phyloP scores from a whole-genome alignment of 208 protist species.

The Naegleria fowleri region DNA sequence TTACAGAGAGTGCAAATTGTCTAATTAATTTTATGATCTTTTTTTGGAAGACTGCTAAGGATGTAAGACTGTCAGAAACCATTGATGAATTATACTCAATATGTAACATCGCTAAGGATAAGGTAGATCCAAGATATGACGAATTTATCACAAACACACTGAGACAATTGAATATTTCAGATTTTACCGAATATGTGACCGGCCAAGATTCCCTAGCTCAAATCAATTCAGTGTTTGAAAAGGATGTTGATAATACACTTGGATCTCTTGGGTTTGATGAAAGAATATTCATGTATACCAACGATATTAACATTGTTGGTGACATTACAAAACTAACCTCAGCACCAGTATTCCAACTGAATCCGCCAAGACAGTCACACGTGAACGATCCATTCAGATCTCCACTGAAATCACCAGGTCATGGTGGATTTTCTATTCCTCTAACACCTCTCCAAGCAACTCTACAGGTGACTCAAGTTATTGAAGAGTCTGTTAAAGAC shows the following conservation, averaged over 20 bases:
- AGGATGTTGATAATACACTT: not conserved
- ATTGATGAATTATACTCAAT: not conserved
- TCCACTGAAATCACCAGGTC: not conserved
- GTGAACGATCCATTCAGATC: not conserved
- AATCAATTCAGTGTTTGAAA: not conserved
- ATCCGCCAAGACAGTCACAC: not conserved
- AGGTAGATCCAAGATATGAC: not conserved
- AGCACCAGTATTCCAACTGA: conserved; percentile 18
- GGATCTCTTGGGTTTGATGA: not conserved
- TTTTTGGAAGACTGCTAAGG: not conserved
- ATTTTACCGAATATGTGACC: not conserved
- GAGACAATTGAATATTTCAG: not conserved
- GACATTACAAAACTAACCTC: not conserved
- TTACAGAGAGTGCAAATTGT: not conserved
- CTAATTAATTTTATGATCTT: not conserved
- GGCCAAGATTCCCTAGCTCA: not conserved
- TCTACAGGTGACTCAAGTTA: not conserved
- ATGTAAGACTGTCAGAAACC: not conserved
- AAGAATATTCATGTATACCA: not conserved
- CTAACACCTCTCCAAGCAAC: not conserved
- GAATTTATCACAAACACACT: not conserved
- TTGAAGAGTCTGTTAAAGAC: not conserved
- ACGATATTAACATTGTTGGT: not conserved
- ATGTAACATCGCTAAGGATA: not conserved
- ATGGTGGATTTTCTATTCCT: not conserved